A percentile compares a stretch with the other conserved stretches of the same genome.
Evolutionary conservation across 495 filamentous ascomycete species (phyloP).

Genomic region (Evansstolkia leycettana): DNA sequence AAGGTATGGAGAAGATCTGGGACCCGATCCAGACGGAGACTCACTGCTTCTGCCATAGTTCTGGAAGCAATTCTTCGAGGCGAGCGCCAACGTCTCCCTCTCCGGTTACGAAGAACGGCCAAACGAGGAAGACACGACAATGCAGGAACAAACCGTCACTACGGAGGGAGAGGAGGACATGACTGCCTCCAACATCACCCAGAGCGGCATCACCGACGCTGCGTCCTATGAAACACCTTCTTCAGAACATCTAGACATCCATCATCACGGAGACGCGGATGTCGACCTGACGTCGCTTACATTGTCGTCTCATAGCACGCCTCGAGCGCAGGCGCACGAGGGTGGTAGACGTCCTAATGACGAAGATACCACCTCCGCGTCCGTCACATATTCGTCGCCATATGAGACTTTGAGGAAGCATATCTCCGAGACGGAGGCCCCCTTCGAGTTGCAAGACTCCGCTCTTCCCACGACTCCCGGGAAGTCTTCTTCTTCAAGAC

Average conservation of each 20-base stretch:
- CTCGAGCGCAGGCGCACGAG: slow-evolving; percentile 34
- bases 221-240: slow-evolving; percentile 27
- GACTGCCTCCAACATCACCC: slow-evolving; percentile 30
- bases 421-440: slow-evolving; percentile 16
- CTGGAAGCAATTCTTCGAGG: slow-evolving; percentile 99
- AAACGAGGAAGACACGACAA: slow-evolving; percentile 32
- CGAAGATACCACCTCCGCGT: slow-evolving; percentile 46
- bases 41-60: slow-evolving; percentile 64
- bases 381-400: slow-evolving; percentile 39
- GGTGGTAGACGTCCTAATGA: slow-evolving; percentile 22
- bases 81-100: slow-evolving; percentile 92
- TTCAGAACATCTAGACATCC: slow-evolving; percentile 11
- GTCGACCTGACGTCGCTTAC: slow-evolving; percentile 39
- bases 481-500: slow-evolving; percentile 11
- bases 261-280: slow-evolving; percentile 33
- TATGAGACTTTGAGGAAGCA: slow-evolving; percentile 19
- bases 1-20: too few species aligned
- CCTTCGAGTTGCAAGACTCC: slow-evolving; percentile 29
- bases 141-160: slow-evolving; percentile 36
- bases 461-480: slow-evolving; percentile 34
- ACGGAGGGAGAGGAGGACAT: slow-evolving; percentile 33
- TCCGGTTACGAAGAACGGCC: slow-evolving; percentile 83
- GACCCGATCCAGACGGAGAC: too few species aligned
- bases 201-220: slow-evolving; percentile 17
- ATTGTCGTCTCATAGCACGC: slow-evolving; percentile 40